Evolutionary conservation across 1,284 basidiomycete genomes (phyloP), one percentile per base, ranked within the genome.

Genomic region (Hemileia vastatrix): DNA sequence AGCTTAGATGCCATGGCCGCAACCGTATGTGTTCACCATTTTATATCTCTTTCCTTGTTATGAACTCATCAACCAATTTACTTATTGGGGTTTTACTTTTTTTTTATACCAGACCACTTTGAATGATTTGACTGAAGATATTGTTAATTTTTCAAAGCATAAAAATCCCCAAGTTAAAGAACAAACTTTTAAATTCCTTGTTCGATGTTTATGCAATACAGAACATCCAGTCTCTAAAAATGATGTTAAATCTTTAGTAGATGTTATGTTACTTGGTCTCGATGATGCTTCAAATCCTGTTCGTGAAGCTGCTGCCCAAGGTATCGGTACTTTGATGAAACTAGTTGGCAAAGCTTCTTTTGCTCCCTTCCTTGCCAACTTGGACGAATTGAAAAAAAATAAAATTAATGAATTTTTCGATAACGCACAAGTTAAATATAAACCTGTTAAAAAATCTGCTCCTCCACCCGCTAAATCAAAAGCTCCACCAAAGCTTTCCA

Each of bases 121-220:
- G 4, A 77, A 83, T 18, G 93, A 96, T 59, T 83, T 95, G 52
- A 81, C 91, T 58, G 86, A 91, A 23, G 90, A 97, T 72, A 80
- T 94, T 50, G 80, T 89, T 27, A 81, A 84, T 2, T 84, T 86
- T 0, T 78, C 92, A 23, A 85, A 85, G 70, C 87, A 87, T 66
- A 98, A 98, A 80, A 98, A 97, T 74, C 95, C 95, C 0, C 90
- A 95, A 76, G 90, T 97, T 49, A 95, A 95, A 74, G 90, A 95
- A 76, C 89, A 91, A 13, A 86, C 92, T 0, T 79, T 96, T 67
- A 90, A 88, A 71, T 97, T 95, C 74, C 79, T 97, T 19, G 83
- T 82, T 18, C 84, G 95, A 51, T 89, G 85, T 72, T 82, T 99
- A 50, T 79, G 84, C 1, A 76, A 75, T 1, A 86, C 84, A 13